Conservation (phyloP, 768 basidiomycete genomes). For the Clitopilus passeckerianus region DNA sequence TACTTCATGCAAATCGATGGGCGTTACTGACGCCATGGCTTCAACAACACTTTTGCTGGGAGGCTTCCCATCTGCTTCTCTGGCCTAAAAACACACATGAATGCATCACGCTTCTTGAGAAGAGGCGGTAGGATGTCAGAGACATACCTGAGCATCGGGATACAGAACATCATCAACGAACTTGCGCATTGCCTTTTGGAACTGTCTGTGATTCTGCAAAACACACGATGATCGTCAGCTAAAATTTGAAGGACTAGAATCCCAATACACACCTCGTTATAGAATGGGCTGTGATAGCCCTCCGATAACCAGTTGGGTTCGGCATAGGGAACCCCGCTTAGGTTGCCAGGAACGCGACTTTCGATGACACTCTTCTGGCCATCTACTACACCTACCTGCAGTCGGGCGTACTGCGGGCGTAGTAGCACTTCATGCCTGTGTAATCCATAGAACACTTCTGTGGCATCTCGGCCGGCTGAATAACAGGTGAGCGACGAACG, state of each 20-base stretch:
- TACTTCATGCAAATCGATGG: conserved; percentile 38
- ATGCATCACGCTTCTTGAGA: not conserved
- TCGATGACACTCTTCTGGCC: conserved; percentile 63
- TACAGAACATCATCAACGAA: conserved; percentile 70
- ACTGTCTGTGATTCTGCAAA: conserved; percentile 53
- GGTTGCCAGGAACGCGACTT: conserved; percentile 51
- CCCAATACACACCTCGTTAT: conserved; percentile 56
- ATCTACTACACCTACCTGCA: conserved; percentile 70
- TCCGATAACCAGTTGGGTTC: conserved; percentile 77
- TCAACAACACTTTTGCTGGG: conserved; percentile 74
- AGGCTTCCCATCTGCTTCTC: conserved; percentile 89
- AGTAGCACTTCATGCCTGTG: conserved; percentile 86
- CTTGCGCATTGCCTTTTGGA: conserved; percentile 61
- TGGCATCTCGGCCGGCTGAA: conserved; percentile 83
- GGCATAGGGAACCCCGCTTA: conserved; percentile 82
- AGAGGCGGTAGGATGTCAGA: conserved; percentile 1
- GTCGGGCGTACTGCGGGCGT: conserved; percentile 70
- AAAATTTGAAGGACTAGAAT: conserved; percentile 15
- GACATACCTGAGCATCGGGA: conserved; percentile 43
- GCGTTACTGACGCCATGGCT: conserved; percentile 54
- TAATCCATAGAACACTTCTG: conserved; percentile 86
- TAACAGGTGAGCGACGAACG: not conserved
- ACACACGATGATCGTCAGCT: conserved; percentile 7
- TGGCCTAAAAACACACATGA: conserved; percentile 46
- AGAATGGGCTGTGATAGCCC: conserved; percentile 75